Evolutionary conservation across 2,329 filamentous ascomycete genomes (phyloP).

Genomic region (Aspergillus brasiliensis): DNA sequence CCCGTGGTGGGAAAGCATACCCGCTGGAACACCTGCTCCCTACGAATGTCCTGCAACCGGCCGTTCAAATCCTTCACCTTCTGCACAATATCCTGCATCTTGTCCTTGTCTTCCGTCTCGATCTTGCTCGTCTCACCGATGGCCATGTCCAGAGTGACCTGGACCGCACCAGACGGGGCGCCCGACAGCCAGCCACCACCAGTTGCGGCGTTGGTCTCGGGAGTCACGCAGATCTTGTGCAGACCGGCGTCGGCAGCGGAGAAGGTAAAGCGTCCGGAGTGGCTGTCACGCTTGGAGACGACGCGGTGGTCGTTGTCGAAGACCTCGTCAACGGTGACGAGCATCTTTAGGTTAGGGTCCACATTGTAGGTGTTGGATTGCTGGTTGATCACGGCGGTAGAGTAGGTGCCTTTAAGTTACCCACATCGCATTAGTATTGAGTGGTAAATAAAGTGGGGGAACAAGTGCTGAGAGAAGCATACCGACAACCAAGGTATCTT

Average conservation of each 20-base stretch:
- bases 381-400: slow-evolving; percentile 80
- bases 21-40: slow-evolving; percentile 95
- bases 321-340: slow-evolving; percentile 90
- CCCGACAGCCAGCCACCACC: slow-evolving; percentile 72
- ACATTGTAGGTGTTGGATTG: slow-evolving; percentile 67
- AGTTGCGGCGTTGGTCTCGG: slow-evolving; percentile 69
- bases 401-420: slow-evolving; percentile 72
- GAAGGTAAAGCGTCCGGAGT: slow-evolving; percentile 89
- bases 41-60: slow-evolving; percentile 80
- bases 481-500: slow-evolving; percentile 94
- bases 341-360: slow-evolving; percentile 77
- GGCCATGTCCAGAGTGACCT: slow-evolving; percentile 82
- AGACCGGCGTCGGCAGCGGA: slow-evolving; percentile 91
- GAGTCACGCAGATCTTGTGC: slow-evolving; percentile 93
- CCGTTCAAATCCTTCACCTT: slow-evolving; percentile 88
- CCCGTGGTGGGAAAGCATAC: slow-evolving; percentile 52
- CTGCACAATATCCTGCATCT: slow-evolving; percentile 85
- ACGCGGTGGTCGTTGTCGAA: slow-evolving; percentile 99
- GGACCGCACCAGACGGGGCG: slow-evolving; percentile 72
- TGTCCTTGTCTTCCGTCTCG: slow-evolving; percentile 89
- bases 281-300: slow-evolving; percentile 77
- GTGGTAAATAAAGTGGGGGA: background rate
- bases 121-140: slow-evolving; percentile 95
- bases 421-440: background rate
- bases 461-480: slow-evolving; percentile 33